Evolutionary conservation across 2,329 filamentous ascomycete genomes (phyloP), one percentile per base, ranked within the genome.

Genomic region (Erysiphe pulchra): DNA sequence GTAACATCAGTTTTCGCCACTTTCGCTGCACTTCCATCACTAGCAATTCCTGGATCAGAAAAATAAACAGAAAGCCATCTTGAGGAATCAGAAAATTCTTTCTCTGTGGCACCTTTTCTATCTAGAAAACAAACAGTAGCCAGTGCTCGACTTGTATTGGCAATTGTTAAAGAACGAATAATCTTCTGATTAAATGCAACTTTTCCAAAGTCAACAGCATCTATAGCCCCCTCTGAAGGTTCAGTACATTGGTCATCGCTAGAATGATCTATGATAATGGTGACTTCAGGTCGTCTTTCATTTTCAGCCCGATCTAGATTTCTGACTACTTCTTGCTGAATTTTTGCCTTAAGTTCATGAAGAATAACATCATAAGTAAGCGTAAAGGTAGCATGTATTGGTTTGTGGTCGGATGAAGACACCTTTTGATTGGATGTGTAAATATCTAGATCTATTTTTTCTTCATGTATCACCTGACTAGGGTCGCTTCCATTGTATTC

Each of bases 371-470:
- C 82, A 56, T 90, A 94, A 40, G 80, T 77, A 8, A 98, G 62
- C 0, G 73, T 78, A 56, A 95, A 95, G 0, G 86, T 65, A 0
- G 85, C 83, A 48, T 77, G 73, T 1, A 98, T 64, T 0, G 90
- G 92, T 59, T 98, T 98, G 61, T 98, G 90, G 54, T 98, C 90
- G 0, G 87, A 95, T 0, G 87, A 93, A 14, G 82, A 71, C 20
- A 98, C 77, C 16, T 80, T 71, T 59, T 95, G 90, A 55, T 95
- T 83, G 0, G 86, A 87, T 0, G 77, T 75, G 58, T 98, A 98
- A 47, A 80, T 61, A 46, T 75, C 70, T 32, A 75, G 61, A 24
- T 60, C 60, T 50, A 78, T 68, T 46, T 63, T 62, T 9, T 61
- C 63, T 0, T 65, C 58, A 6, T 52, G 51, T 11, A 9, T 36